Conservation (phyloP, 2,329 filamentous ascomycete genomes). For the Setomelanomma holmii region DNA sequence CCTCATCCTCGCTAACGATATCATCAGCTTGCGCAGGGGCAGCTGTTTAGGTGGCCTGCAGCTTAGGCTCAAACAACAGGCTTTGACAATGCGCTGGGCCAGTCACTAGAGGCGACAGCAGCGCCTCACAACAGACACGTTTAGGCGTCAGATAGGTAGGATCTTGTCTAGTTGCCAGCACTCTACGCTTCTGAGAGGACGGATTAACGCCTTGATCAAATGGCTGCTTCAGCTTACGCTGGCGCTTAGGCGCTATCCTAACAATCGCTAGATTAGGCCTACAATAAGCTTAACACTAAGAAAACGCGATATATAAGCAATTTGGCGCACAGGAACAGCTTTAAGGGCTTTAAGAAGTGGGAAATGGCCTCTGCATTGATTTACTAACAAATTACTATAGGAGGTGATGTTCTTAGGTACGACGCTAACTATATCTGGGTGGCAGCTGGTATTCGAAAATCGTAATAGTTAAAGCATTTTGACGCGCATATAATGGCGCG, state of each 20-base stretch:
- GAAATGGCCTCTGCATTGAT: no score
- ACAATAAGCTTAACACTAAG: no score
- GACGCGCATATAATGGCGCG: no score
- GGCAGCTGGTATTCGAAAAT: not conserved
- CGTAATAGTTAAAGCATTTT: not conserved
- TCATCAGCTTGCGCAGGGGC: not conserved
- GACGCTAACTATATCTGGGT: not conserved
- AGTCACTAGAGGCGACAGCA: no score
- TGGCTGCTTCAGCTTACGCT: not conserved
- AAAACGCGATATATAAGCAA: no score
- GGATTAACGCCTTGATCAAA: not conserved
- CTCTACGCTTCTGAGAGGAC: not conserved
- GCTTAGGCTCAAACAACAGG: not conserved
- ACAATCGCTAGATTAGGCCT: not conserved
- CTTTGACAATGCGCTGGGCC: not conserved
- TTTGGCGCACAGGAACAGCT: no score
- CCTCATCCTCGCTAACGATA: no score
- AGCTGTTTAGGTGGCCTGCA: not conserved
- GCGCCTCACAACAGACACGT: no score
- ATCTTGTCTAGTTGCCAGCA: no score
- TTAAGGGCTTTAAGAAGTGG: no score
- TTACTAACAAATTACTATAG: not conserved
- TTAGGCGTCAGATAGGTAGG: no score
- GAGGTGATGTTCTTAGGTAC: not conserved
- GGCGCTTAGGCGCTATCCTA: not conserved